Evolutionary conservation across 2,329 filamentous ascomycete genomes (phyloP).

Genomic region (Alternaria brassicae): DNA sequence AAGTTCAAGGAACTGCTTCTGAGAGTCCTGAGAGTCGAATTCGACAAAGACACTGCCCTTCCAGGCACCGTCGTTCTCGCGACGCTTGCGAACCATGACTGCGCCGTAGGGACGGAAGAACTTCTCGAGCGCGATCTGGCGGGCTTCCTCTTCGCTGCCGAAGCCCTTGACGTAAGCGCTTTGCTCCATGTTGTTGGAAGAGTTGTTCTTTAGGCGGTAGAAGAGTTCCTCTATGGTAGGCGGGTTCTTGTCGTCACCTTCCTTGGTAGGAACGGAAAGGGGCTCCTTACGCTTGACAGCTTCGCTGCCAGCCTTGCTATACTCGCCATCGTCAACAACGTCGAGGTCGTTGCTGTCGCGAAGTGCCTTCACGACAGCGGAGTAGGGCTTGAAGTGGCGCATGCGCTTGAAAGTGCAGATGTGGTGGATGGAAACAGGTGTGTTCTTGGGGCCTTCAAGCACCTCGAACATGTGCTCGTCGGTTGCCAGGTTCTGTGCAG

Average conservation of each 20-base stretch:
- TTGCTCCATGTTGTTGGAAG: constrained; percentile 71
- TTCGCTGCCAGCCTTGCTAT: constrained; percentile 51
- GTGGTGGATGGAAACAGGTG: constrained; percentile 77
- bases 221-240: constrained; percentile 52
- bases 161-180: constrained; percentile 96
- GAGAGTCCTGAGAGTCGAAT: constrained; percentile 79
- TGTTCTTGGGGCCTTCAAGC: constrained; percentile 80
- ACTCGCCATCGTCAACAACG: constrained; percentile 75
- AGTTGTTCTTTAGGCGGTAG: constrained; percentile 59
- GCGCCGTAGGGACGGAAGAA: constrained; percentile 86
- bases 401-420: constrained; percentile 94
- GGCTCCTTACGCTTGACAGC: constrained; percentile 74
- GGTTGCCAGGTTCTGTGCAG: constrained; percentile 84
- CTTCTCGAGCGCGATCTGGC: constrained; percentile 91
- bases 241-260: constrained; percentile 40
- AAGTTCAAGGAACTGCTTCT: constrained; percentile 78
- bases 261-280: constrained; percentile 49
- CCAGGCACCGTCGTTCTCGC: constrained; percentile 73
- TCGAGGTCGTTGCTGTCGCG: constrained; percentile 77
- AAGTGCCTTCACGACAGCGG: constrained; percentile 81
- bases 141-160: constrained; percentile 79
- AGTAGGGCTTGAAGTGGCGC: constrained; percentile 90
- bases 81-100: constrained; percentile 84
- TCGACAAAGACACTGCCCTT: constrained; percentile 98
- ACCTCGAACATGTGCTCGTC: constrained; percentile 87